phyloP scores from a whole-genome alignment of 2,329 filamentous ascomycete species.

The Proliferodiscus dingleyae region DNA sequence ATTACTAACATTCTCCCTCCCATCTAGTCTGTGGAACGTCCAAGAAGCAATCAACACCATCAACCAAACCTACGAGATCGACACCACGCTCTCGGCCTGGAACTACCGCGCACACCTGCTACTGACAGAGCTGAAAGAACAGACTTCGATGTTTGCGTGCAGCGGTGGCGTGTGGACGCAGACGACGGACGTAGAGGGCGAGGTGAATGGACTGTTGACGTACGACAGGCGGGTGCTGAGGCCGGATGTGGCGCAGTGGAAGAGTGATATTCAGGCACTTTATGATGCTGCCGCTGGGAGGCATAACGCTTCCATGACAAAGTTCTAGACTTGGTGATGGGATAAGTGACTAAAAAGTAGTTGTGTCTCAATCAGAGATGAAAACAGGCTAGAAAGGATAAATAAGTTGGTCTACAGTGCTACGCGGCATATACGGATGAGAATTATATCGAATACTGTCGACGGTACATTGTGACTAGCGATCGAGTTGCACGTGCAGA shows the following conservation, averaged over 20 bases:
- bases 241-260: conserved; percentile 44
- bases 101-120: conserved; percentile 55
- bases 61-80: conserved; percentile 64
- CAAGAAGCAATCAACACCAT: conserved; percentile 52
- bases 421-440: too few species aligned
- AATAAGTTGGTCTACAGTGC: too few species aligned
- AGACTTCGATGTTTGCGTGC: conserved; percentile 47
- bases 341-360: too few species aligned
- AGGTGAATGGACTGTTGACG: conserved; percentile 67
- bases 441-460: too few species aligned
- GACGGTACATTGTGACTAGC: too few species aligned
- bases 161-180: conserved; percentile 68
- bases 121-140: conserved; percentile 42
- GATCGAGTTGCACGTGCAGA: too few species aligned
- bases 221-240: conserved; percentile 61
- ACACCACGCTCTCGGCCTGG: conserved; percentile 52
- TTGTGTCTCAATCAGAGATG: too few species aligned
- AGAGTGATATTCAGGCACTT: conserved; percentile 50
- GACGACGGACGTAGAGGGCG: conserved; percentile 69
- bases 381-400: too few species aligned
- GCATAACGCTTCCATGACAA: conserved; percentile 1
- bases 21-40: conserved; percentile 62
- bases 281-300: conserved; percentile 47
- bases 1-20: too few species aligned
- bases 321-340: too few species aligned